Evolutionary conservation across 2,329 filamentous ascomycete genomes (phyloP), one percentile per base, ranked within the genome.

Genomic region (Plectosphaerella cucumerina): DNA sequence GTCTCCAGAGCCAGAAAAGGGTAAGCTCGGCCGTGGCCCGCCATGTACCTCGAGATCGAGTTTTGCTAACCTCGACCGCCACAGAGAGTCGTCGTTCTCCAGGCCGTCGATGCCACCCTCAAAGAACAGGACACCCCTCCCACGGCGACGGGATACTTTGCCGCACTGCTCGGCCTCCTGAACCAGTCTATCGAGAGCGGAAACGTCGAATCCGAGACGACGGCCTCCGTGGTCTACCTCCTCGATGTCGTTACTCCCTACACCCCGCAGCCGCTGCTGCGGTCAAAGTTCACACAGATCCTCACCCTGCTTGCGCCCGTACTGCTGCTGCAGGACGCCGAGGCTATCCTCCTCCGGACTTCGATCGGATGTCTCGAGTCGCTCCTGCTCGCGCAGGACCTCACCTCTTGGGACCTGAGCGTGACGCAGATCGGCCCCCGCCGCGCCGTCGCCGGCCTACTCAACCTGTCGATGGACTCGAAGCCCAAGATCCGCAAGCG

Each of bases 231-330:
- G 58, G 88, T 99, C 60, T 99, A 99, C 70, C 85, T 99, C 15
- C 90, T 99, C 74, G 93, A 99, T 70, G 77, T 96, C 59, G 83
- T 97, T 60, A 94, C 91, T 15, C 88, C 89, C 53, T 89, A 86
- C 71, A 85, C 92, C 55, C 90, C 94, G 50, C 82, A 89, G 55
- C 84, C 92, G 53, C 85, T 99, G 53, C 86, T 99, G 51, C 89
- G 92, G 63, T 88, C 90, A 59, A 97, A 97, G 70, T 99, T 99
- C 74, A 87, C 89, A 23, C 89, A 95, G 69, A 97, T 99, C 62
- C 84, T 99, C 54, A 84, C 86, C 31, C 85, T 88, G 54, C 82
- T 99, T 59, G 91, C 90, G 18, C 92, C 93, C 2, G 87, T 92
- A 12, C 78, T 99, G 44, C 85, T 89, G 49, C 78, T 89, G 58